These are phyloP conservation scores for Epichloe brachyelytri DNA, from an alignment of 2,329 filamentous ascomycete species.

Conservation along the genomic window DNA sequence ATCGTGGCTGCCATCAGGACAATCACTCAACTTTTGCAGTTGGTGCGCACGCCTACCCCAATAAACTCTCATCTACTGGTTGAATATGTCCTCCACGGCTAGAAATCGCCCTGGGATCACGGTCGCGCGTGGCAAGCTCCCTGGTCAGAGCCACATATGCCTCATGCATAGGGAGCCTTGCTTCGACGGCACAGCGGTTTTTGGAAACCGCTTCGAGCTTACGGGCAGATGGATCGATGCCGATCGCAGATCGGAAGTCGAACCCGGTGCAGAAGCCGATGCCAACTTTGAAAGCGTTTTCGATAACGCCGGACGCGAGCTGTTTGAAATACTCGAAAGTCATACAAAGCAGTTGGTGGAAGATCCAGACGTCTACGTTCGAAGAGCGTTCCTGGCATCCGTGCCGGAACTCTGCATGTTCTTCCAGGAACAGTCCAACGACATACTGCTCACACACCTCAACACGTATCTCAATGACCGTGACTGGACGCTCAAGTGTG, in stretches of 20 bases:
- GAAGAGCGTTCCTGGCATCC: conserved; percentile 80
- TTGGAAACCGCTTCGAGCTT: conserved; percentile 85
- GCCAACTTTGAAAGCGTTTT: conserved; percentile 72
- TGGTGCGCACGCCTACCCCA: conserved; percentile 78
- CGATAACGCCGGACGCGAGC: conserved; percentile 71
- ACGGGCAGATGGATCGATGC: conserved; percentile 68
- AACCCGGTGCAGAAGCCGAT: conserved; percentile 54
- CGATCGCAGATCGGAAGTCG: conserved; percentile 64
- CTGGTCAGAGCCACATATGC: conserved; percentile 84
- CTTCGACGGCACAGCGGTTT: conserved; percentile 72
- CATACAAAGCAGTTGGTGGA: conserved; percentile 87
- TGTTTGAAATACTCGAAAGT: conserved; percentile 71
- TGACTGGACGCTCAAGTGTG: conserved; percentile 93
- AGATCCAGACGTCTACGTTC: conserved; percentile 72
- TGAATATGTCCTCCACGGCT: conserved; percentile 54
- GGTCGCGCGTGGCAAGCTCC: conserved; percentile 43
- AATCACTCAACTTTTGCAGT: conserved; percentile 74
- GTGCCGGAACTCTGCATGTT: conserved; percentile 90
- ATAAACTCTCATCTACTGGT: conserved; percentile 58
- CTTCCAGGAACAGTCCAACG: conserved; percentile 84
- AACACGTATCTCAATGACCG: conserved; percentile 96
- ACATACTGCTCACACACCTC: conserved; percentile 89
- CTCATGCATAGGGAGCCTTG: conserved; percentile 78
- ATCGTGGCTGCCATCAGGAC: conserved; percentile 75
- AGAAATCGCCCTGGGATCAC: conserved; percentile 38